A percentile compares a stretch with the other conserved stretches of the same genome.
Conservation (phyloP, 2,329 filamentous ascomycete species). For the Colletotrichum trifolii region DNA sequence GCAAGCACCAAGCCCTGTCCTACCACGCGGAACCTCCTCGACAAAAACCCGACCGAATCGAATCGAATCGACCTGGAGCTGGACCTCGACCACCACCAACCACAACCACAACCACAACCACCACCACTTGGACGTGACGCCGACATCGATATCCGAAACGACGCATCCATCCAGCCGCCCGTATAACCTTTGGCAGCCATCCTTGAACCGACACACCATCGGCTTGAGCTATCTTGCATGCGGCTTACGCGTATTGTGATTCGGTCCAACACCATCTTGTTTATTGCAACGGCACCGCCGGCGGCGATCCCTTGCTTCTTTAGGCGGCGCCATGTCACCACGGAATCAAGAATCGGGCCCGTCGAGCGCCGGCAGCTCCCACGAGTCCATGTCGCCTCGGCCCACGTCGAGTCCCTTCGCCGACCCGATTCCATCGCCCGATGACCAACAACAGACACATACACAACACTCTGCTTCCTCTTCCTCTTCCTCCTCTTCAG, state of each 20-base stretch:
- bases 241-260: no score
- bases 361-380: conserved; percentile 15
- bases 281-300: neutral
- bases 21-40: neutral
- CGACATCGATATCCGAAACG: neutral
- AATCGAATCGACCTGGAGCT: neutral
- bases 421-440: neutral
- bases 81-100: neutral
- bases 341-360: conserved; percentile 19
- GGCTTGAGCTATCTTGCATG: no score
- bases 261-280: no score
- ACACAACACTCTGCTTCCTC: neutral
- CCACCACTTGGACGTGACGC: neutral
- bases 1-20: neutral
- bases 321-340: conserved; percentile 19
- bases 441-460: neutral
- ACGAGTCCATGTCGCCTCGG: conserved; percentile 10
- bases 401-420: conserved; percentile 13
- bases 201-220: no score
- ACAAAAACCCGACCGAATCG: neutral
- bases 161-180: conserved; percentile 5
- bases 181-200: neutral
- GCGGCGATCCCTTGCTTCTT: conserved; percentile 23
- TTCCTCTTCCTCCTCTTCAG: conserved; percentile 1
- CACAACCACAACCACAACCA: neutral